Conservation (phyloP, 2,329 filamentous ascomycete species). For the Kalaharituber pfeilii region DNA sequence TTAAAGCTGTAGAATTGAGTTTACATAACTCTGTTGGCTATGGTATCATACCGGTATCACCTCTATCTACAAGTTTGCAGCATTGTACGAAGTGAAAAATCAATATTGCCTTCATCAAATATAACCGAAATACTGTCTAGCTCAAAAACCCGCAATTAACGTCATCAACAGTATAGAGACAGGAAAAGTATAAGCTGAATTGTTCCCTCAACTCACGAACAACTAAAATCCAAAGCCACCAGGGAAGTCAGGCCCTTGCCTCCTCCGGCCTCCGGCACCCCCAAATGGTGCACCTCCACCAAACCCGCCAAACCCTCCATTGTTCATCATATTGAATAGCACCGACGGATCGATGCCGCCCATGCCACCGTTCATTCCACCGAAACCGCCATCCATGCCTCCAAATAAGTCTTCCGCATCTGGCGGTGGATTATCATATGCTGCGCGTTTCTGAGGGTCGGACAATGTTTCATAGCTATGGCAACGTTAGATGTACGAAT, state of each 20-base stretch:
- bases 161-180: background rate
- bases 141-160: background rate
- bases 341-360: constrained; percentile 46
- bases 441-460: constrained; percentile 55
- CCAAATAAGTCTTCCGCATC: constrained; percentile 54
- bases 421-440: constrained; percentile 27
- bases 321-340: constrained; percentile 57
- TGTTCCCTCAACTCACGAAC: no score
- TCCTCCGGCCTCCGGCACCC: constrained; percentile 19
- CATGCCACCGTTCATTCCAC: constrained; percentile 39
- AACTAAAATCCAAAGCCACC: constrained; percentile 25
- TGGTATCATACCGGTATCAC: no score
- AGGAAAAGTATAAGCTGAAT: no score
- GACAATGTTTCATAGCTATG: constrained; percentile 67
- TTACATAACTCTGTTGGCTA: no score
- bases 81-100: no score
- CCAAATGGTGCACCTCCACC: constrained; percentile 34
- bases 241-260: constrained; percentile 18
- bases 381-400: constrained; percentile 39
- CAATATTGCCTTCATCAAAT: no score
- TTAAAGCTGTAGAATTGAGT: no score
- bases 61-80: no score
- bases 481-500: background rate
- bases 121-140: no score
- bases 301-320: constrained; percentile 41